These are phyloP conservation scores for Eimeria praecox DNA, from an alignment of 169 alveolate species.

Conservation along the genomic window DNA sequence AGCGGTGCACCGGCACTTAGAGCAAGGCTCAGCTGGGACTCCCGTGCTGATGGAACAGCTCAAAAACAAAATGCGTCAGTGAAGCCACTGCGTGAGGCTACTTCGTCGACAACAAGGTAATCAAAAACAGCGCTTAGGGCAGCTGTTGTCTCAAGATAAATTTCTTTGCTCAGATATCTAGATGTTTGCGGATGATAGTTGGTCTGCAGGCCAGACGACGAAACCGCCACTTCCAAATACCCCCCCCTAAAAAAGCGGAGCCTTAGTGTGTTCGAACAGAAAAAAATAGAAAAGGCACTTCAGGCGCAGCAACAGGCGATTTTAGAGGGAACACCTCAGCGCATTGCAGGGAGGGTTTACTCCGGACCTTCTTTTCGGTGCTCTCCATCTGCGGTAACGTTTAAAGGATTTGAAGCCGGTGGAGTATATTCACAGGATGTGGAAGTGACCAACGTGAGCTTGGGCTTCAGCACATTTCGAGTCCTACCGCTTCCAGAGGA, in stretches of 20 bases:
- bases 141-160: not conserved
- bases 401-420: constrained; percentile 67
- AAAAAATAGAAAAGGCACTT: constrained; percentile 64
- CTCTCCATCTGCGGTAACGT: constrained; percentile 44
- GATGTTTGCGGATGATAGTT: not conserved
- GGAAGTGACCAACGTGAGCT: constrained; percentile 77
- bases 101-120: constrained; percentile 37
- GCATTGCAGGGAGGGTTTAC: constrained; percentile 73
- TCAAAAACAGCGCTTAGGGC: not conserved
- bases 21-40: not conserved
- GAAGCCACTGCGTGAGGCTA: not conserved
- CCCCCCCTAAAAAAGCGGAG: constrained; percentile 28
- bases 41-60: not conserved
- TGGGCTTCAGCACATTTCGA: constrained; percentile 80
- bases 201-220: constrained; percentile 45
- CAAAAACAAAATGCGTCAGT: not conserved
- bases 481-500: constrained; percentile 79
- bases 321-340: constrained; percentile 67
- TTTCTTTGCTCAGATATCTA: not conserved
- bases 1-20: not conserved
- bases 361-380: constrained; percentile 72
- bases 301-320: constrained; percentile 56
- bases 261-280: constrained; percentile 74
- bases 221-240: not conserved
- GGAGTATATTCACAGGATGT: constrained; percentile 44